Evolutionary conservation across 2,329 filamentous ascomycete species (phyloP).

Genomic region (Pleoardoris graminearum): DNA sequence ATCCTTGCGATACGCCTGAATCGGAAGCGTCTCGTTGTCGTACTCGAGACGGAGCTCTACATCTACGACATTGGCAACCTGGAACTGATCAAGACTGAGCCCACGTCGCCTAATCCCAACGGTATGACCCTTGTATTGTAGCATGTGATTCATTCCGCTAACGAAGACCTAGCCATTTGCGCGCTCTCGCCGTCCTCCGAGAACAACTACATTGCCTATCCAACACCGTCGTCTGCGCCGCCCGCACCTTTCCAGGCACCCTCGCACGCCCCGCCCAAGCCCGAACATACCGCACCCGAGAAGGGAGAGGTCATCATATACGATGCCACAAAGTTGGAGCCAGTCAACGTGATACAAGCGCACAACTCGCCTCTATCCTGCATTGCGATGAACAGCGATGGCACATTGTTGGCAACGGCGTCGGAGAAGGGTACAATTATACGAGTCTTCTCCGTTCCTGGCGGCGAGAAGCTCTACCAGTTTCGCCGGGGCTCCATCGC

Average conservation of each 20-base stretch:
- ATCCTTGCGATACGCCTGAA: conserved; percentile 93
- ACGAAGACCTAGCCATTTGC: conserved; percentile 69
- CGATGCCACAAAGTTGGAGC: conserved; percentile 84
- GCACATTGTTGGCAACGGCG: conserved; percentile 87
- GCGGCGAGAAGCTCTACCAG: conserved; percentile 90
- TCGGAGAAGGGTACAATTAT: conserved; percentile 98
- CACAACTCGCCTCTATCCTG: conserved; percentile 89
- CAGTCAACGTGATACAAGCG: conserved; percentile 92
- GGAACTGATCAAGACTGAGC: conserved; percentile 89
- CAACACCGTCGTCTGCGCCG: conserved; percentile 70
- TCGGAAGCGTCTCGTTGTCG: conserved; percentile 87
- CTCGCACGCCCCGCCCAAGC: conserved; percentile 80
- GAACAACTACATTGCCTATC: conserved; percentile 93
- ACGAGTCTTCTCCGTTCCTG: conserved; percentile 88
- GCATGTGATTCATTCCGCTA: neutral
- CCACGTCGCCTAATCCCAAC: conserved; percentile 89
- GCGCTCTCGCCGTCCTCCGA: conserved; percentile 92
- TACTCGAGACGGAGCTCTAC: conserved; percentile 95
- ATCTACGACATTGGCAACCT: conserved; percentile 99
- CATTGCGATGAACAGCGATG: conserved; percentile 89
- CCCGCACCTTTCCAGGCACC: conserved; percentile 62
- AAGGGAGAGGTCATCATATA: conserved; percentile 93
- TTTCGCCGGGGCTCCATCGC: conserved; percentile 95
- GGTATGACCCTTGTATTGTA: conserved; percentile 51
- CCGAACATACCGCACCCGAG: conserved; percentile 76